Evolutionary conservation across 768 basidiomycete species (phyloP).

Genomic region (Termitomyces sp.): DNA sequence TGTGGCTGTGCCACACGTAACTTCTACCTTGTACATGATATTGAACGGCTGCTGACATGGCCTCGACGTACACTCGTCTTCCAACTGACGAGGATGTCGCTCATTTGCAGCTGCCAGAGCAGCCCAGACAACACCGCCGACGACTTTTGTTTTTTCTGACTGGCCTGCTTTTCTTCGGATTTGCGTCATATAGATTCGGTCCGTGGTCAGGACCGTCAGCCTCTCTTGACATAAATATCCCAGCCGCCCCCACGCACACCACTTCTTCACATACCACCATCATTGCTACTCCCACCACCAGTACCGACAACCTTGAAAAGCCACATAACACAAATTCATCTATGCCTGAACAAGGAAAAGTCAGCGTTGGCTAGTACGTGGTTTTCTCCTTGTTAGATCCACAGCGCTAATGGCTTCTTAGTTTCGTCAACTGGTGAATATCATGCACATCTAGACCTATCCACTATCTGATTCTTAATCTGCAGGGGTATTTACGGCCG

Average conservation of each 20-base stretch:
- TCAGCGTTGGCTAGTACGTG: constrained; percentile 79
- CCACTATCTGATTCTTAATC: not conserved
- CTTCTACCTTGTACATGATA: not conserved
- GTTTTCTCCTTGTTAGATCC: not conserved
- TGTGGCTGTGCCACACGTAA: not conserved
- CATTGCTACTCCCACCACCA: constrained; percentile 5
- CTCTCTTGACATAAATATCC: constrained; percentile 2
- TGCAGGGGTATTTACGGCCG: constrained; percentile 91
- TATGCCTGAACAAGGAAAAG: constrained; percentile 50
- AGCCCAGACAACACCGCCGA: constrained; percentile 19
- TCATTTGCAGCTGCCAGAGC: constrained; percentile 17
- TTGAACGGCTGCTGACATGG: constrained; percentile 12
- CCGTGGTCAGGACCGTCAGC: constrained; percentile 28
- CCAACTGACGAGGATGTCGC: constrained; percentile 21
- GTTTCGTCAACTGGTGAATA: constrained; percentile 73
- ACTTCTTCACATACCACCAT: constrained; percentile 5
- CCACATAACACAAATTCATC: constrained; percentile 13
- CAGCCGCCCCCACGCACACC: not conserved
- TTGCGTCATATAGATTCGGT: constrained; percentile 38
- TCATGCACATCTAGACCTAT: not conserved
- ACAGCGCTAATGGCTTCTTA: constrained; percentile 21
- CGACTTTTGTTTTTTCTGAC: constrained; percentile 28
- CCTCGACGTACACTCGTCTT: constrained; percentile 13
- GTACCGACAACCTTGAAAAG: constrained; percentile 1
- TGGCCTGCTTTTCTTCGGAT: constrained; percentile 30